Evolutionary conservation across 768 basidiomycete genomes (phyloP).

Genomic region (Amanita pseudoporphyria): DNA sequence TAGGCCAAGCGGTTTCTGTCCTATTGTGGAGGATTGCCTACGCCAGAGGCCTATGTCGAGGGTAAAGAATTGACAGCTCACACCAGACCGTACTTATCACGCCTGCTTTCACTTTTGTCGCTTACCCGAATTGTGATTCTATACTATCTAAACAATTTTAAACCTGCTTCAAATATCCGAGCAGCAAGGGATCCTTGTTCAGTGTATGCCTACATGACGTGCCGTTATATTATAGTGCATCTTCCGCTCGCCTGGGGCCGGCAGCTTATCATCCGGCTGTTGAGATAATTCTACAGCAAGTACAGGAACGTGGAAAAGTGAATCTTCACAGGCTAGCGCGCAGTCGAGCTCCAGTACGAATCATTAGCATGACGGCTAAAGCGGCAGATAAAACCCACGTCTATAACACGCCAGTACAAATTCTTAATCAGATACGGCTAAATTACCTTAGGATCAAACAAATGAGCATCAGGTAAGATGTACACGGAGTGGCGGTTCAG

Average conservation of each 20-base stretch:
- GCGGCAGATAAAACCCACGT: conserved; percentile 17
- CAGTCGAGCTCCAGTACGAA: neutral
- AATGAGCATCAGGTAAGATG: conserved; percentile 18
- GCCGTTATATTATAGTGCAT: neutral
- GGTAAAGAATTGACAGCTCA: conserved; percentile 70
- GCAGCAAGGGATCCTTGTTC: neutral
- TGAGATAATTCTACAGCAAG: conserved; percentile 9
- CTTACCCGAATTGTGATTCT: no score
- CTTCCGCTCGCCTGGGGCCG: neutral
- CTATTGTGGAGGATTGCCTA: conserved; percentile 94
- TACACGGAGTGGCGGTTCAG: conserved; percentile 25
- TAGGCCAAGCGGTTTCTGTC: conserved; percentile 90
- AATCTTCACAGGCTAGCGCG: conserved; percentile 4
- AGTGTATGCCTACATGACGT: neutral
- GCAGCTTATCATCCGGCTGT: conserved; percentile 8
- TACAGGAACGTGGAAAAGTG: conserved; percentile 12
- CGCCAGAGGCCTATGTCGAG: conserved; percentile 78
- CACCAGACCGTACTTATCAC: conserved; percentile 93
- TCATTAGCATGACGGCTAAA: neutral
- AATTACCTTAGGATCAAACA: conserved; percentile 27
- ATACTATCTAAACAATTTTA: conserved; percentile 87
- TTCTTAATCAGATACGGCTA: conserved; percentile 28
- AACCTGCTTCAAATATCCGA: no score
- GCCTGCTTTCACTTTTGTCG: no score
- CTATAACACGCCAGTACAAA: conserved; percentile 32